phyloP scores from a whole-genome alignment of 2,329 filamentous ascomycete genomes.

The Pestalotiopsis sp. region DNA sequence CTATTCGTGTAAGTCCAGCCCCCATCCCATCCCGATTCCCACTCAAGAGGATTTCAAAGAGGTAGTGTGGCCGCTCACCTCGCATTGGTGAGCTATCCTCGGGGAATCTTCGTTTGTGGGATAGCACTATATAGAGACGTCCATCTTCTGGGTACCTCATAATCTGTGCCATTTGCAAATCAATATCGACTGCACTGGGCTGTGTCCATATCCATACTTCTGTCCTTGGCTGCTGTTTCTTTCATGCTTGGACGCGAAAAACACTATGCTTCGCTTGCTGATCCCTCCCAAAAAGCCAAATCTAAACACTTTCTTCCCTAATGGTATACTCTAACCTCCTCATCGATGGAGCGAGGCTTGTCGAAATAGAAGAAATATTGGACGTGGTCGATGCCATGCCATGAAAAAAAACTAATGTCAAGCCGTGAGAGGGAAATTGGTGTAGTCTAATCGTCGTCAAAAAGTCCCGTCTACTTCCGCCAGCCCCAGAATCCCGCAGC shows the following conservation, averaged over 20 bases:
- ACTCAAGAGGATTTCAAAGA: too few relatives aligned
- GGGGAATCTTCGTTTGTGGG: too few relatives aligned
- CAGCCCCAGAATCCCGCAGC: conserved; percentile 59
- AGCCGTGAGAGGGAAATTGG: neutral
- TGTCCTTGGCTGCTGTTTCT: neutral
- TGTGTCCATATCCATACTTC: neutral
- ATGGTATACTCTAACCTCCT: neutral
- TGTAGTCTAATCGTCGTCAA: neutral
- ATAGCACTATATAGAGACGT: too few relatives aligned
- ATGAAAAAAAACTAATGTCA: neutral
- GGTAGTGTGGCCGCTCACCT: too few relatives aligned
- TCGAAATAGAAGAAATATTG: neutral
- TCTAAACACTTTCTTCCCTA: neutral
- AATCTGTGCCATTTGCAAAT: neutral
- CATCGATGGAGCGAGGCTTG: neutral
- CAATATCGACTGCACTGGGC: neutral
- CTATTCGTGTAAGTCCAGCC: too few relatives aligned
- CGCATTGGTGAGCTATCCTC: too few relatives aligned
- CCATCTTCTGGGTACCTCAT: too few relatives aligned
- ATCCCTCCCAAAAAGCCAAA: neutral
- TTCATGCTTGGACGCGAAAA: neutral
- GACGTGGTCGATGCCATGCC: neutral
- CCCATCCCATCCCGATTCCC: too few relatives aligned
- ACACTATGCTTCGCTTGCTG: neutral
- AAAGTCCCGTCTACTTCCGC: conserved; percentile 36